Evolutionary conservation across 2,329 filamentous ascomycete species (phyloP).

Genomic region (Macroventuria anomochaeta): DNA sequence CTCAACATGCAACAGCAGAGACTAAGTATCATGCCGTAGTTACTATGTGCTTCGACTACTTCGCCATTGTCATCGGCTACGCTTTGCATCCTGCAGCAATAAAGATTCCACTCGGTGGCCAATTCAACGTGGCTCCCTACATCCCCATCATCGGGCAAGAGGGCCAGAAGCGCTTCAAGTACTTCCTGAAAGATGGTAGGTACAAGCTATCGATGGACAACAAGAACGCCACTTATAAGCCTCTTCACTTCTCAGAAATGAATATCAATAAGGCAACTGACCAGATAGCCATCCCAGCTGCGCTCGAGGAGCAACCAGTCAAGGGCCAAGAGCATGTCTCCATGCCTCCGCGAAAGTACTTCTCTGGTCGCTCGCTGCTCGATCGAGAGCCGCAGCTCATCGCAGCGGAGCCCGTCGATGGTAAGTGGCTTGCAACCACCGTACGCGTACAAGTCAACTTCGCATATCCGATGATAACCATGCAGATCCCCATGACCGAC

Average conservation of each 20-base stretch:
- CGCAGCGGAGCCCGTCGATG: background rate
- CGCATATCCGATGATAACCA: background rate
- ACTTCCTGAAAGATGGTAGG: background rate
- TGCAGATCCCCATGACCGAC: conserved; percentile 10
- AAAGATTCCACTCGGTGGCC: background rate
- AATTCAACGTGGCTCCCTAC: background rate
- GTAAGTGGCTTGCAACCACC: conserved; percentile 7
- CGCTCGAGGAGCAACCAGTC: background rate
- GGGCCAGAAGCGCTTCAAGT: conserved; percentile 1
- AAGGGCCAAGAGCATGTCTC: background rate
- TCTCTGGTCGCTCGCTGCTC: conserved; percentile 5
- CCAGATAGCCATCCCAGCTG: conserved; percentile 5
- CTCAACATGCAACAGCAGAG: conserved; percentile 2
- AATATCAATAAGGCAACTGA: background rate
- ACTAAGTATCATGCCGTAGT: conserved; percentile 9
- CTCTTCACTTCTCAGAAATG: conserved; percentile 4
- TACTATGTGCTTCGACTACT: conserved; percentile 8
- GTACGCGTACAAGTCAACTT: conserved; percentile 10
- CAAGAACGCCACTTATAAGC: background rate
- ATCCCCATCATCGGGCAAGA: background rate
- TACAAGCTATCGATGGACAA: conserved; percentile 3
- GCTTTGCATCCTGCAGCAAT: background rate
- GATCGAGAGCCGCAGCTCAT: conserved; percentile 2
- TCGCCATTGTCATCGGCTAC: conserved; percentile 10
- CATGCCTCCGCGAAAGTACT: background rate